These are phyloP conservation scores for Meredithiella fracta DNA, from an alignment of 2,329 filamentous ascomycete species.

Conservation along the genomic window DNA sequence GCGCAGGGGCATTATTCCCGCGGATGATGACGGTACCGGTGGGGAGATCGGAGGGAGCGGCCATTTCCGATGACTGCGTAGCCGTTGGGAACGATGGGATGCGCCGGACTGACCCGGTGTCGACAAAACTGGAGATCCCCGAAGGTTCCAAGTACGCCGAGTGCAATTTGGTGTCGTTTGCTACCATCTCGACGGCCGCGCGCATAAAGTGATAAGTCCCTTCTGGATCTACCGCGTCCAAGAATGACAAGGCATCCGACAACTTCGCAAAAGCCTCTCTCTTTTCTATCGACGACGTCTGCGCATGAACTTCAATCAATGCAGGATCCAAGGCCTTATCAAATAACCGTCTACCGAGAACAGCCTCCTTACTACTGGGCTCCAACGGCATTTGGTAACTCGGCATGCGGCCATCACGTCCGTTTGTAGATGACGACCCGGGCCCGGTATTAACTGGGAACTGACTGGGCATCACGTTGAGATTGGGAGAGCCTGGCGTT, in stretches of 20 bases:
- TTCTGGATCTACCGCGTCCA: constrained; percentile 80
- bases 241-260: constrained; percentile 67
- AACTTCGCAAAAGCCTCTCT: constrained; percentile 69
- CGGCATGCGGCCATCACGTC: constrained; percentile 47
- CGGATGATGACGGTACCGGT: constrained; percentile 39
- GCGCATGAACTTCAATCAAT: constrained; percentile 73
- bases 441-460: constrained; percentile 19
- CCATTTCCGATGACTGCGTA: constrained; percentile 2
- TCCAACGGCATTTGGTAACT: constrained; percentile 30
- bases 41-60: constrained; percentile 22
- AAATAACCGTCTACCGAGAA: constrained; percentile 68
- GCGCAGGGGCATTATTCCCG: neutral
- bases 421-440: constrained; percentile 19
- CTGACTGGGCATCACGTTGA: neutral
- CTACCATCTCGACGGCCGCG: constrained; percentile 56
- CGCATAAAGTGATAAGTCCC: constrained; percentile 75
- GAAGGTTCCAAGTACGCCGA: constrained; percentile 27
- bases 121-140: constrained; percentile 11
- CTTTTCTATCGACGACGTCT: constrained; percentile 49
- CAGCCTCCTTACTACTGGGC: constrained; percentile 59
- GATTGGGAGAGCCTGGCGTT: constrained; percentile 21
- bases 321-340: constrained; percentile 66
- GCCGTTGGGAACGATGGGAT: constrained; percentile 1
- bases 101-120: constrained; percentile 3
- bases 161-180: constrained; percentile 50